Evolutionary conservation across 352 stramenopile species (phyloP), one percentile per base, ranked within the genome.

Genomic region (Globisporangium barbulae): DNA sequence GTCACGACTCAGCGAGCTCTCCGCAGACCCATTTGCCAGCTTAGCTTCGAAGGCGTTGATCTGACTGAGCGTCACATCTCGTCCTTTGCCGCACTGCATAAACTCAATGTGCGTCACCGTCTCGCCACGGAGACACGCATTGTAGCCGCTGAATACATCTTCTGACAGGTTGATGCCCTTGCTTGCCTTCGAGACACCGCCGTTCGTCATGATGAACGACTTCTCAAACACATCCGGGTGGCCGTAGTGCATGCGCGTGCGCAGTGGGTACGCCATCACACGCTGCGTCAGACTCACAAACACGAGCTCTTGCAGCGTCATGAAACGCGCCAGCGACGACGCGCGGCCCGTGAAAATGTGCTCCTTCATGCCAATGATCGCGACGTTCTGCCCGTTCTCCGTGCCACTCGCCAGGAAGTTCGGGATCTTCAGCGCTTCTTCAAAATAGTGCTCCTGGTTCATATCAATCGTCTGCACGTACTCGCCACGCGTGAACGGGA

Each of bases 381-480:
- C 80, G 10, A 94, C 79, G 52, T 91, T 67, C n/a, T 82, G 66
- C 25, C 81, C 77, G 7, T 90, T 76, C 44, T 78, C 69, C 0
- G 81, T 94, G 3, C 67, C 85, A 21, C 85, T 96, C 0, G 85
- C 85, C 37, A 96, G 49, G 47, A 96, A 91, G 64, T 96, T 96
- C 13, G 85, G 85, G 49, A 94, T 96, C 71, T 95, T 96, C 21
- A 96, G 76, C 6, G 83, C 82, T 79, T 95, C 86, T 78, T 96
- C 88, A 35, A 95, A 90, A 73, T 95, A 95, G 55, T 91, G 81
- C 48, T 96, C 88, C 56, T 96, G 88, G 69, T 96, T 96, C 88
- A 95, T 95, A 76, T 96, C 88, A 47, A 96, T 96, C n/a, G 80
- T 91, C 64, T 96, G 88, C 12, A 96, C 55, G 53, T 91, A 93